phyloP scores from a whole-genome alignment of 345 rosid genomes.

The Citropsis articulata region DNA sequence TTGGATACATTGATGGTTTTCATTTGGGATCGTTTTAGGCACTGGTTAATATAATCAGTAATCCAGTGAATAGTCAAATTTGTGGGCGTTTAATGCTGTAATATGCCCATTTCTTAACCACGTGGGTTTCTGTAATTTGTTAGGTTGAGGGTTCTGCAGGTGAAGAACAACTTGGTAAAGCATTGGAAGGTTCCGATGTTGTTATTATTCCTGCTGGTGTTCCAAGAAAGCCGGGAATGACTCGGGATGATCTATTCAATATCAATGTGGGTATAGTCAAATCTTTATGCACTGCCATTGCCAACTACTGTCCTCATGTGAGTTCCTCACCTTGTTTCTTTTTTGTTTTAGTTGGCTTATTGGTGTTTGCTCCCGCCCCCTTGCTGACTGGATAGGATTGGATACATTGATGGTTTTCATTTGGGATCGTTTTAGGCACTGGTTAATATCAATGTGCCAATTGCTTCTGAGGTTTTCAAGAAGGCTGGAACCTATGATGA shows the following conservation, averaged over 20 bases:
- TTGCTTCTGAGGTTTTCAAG: conserved; percentile 77
- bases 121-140: neutral
- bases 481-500: conserved; percentile 69
- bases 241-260: conserved; percentile 73
- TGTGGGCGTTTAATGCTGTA: neutral
- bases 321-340: neutral
- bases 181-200: conserved; percentile 58
- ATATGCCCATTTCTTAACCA: neutral
- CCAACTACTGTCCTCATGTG: conserved; percentile 57
- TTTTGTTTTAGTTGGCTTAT: neutral
- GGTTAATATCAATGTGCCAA: conserved; percentile 71
- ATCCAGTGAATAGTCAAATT: conserved; percentile 71
- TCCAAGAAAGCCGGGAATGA: conserved; percentile 78
- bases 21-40: conserved; percentile 34
- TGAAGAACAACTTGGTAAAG: conserved; percentile 36
- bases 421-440: conserved; percentile 38
- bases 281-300: conserved; percentile 49
- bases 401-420: neutral
- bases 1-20: neutral
- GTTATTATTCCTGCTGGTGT: conserved; percentile 75
- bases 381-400: neutral
- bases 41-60: conserved; percentile 66
- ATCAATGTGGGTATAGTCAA: conserved; percentile 59
- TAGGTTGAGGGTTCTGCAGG: conserved; percentile 44
- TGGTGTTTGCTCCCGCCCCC: neutral